A percentile compares a stretch with the other conserved stretches of the same genome.
Evolutionary conservation across 2,329 filamentous ascomycete species (phyloP).

Genomic region (Clonostachys byssicola): DNA sequence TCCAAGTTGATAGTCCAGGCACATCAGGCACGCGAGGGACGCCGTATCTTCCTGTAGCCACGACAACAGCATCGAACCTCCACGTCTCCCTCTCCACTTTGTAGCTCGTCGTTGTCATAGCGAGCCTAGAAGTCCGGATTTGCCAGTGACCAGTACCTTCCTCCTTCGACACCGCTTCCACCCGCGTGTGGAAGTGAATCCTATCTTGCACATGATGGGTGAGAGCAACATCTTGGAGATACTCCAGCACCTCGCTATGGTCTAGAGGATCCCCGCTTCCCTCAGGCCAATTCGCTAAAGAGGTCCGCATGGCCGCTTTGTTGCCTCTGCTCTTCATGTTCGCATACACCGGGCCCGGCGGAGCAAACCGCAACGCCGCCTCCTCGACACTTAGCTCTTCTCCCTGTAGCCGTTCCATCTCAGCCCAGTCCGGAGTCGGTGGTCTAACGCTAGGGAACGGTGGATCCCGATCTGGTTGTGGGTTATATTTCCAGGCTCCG

Average conservation of each 20-base stretch:
- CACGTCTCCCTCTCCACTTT: slow-evolving; percentile 7
- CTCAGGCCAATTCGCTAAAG: slow-evolving; percentile 46
- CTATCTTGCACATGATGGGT: slow-evolving; percentile 41
- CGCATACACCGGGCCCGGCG: slow-evolving; percentile 43
- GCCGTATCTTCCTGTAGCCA: slow-evolving; percentile 65
- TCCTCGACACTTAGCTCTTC: background rate
- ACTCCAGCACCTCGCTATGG: slow-evolving; percentile 51
- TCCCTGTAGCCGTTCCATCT: too few species aligned
- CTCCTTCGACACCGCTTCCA: slow-evolving; percentile 44
- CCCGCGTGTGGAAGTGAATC: slow-evolving; percentile 55
- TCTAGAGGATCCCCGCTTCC: slow-evolving; percentile 55
- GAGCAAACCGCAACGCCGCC: slow-evolving; percentile 8
- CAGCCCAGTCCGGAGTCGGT: too few species aligned
- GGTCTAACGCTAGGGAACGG: too few species aligned
- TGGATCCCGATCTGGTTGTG: too few species aligned
- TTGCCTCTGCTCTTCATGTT: slow-evolving; percentile 73
- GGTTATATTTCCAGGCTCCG: too few species aligned
- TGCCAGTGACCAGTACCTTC: slow-evolving; percentile 36
- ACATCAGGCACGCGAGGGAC: slow-evolving; percentile 58
- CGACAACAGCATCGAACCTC: slow-evolving; percentile 61
- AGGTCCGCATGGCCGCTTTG: slow-evolving; percentile 41
- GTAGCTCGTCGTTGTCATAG: slow-evolving; percentile 10
- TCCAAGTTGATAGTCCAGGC: slow-evolving; percentile 53
- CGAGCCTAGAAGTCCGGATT: slow-evolving; percentile 41
- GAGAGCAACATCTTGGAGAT: slow-evolving; percentile 55